Evolutionary conservation across 106 monocot species (phyloP).

Genomic region (Platanthera guangdongensis): DNA sequence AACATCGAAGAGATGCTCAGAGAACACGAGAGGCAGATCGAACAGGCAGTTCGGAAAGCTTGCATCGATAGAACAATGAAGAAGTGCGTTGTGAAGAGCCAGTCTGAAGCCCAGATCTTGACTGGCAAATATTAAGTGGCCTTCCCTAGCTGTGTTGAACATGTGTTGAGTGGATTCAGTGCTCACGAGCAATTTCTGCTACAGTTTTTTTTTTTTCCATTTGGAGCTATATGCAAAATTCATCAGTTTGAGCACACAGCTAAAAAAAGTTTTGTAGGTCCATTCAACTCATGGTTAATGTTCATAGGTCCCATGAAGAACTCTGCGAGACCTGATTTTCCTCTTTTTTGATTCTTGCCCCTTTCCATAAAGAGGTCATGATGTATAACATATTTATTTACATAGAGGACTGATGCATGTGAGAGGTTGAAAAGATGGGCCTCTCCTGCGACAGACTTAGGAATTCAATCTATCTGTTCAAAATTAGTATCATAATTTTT

Average conservation of each 20-base stretch:
- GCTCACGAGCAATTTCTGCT: too few relatives aligned
- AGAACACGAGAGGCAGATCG: not conserved
- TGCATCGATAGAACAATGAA: not conserved
- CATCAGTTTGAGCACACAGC: too few relatives aligned
- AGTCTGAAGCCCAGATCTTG: not conserved
- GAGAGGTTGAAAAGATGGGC: constrained; percentile 1
- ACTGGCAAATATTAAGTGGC: not conserved
- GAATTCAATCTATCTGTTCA: not conserved
- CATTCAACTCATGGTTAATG: not conserved
- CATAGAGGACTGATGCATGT: not conserved
- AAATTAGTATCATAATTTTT: not conserved
- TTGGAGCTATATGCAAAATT: too few relatives aligned
- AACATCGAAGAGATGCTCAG: constrained; percentile 2
- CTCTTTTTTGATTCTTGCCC: not conserved
- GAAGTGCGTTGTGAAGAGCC: not conserved
- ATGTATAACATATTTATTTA: too few relatives aligned
- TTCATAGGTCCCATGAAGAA: not conserved
- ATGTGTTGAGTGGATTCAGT: too few relatives aligned
- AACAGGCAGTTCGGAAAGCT: not conserved
- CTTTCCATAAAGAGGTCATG: not conserved
- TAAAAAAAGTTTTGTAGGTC: not conserved
- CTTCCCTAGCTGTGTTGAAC: not conserved
- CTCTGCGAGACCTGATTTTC: not conserved
- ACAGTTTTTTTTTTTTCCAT: too few relatives aligned
- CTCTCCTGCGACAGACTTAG: not conserved